Base-by-base conservation (phyloP, 805 yeast species). In the Hanseniaspora clermontiae region DNA sequence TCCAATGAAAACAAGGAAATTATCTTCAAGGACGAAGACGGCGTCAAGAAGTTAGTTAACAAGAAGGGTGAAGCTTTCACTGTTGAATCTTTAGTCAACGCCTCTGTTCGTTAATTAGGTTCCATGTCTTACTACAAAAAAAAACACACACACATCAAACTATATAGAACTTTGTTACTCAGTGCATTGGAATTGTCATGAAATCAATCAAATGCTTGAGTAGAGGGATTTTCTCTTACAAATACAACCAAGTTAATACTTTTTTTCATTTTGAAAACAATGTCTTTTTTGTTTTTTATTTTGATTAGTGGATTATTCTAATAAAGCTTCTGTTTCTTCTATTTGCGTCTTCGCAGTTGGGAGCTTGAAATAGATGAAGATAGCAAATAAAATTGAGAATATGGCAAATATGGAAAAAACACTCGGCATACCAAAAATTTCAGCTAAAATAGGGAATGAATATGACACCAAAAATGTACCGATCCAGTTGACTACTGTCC, bases 401-500 rank as follows among this genome's bases (percentile, higher is more conserved):
- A 68, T 55, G 0, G 90, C 81, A 68, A 93, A 90, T 10, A 87
- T 65, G 57, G 81, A 73, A 71, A 87, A 93, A 32, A 85, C 88
- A 49, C 78, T 80, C 0, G 96, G 89, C 34, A 51, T 51, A 10
- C 96, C 96, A 42, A 90, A 66, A 57, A 68, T 60, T 14, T 72
- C 69, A 66, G 83, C 81, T 29, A 86, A 66, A 4, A 83, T 69
- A 0, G 98, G 98, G 74, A 93, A 91, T 20, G 81, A 65, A 60
- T 76, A 84, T 0, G 95, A 96, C 36, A 87, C 81, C 0, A 82
- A 61, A 64, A 93, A 91, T 0, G 96, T 88, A 10, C 95, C 84
- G 11, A 87, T 62, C 97, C 97, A 91, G 67, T 91, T 93, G 72
- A 87, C 79, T 14, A 87, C 79, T 0, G 93, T 88, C 12, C 96